Conservation (phyloP, 1,284 basidiomycete species). For the Sporisorium reilianum region DNA sequence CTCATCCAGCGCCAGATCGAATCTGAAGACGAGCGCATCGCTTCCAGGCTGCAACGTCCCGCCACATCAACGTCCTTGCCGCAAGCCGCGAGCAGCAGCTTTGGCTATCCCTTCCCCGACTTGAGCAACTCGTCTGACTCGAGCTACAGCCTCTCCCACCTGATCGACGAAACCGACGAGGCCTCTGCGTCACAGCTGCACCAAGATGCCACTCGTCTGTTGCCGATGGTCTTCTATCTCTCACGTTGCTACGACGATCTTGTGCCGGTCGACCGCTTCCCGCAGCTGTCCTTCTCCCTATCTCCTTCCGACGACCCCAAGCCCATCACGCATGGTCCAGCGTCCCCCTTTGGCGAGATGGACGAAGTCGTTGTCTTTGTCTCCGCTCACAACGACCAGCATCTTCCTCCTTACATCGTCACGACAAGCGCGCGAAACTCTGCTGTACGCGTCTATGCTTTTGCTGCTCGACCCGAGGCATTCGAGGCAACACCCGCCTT, state of each 20-base stretch:
- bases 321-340: conserved; percentile 47
- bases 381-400: conserved; percentile 7
- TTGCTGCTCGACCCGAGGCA: conserved; percentile 30
- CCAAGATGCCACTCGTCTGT: conserved; percentile 19
- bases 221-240: conserved; percentile 61
- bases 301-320: conserved; percentile 5
- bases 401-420: conserved; percentile 34
- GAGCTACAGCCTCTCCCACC: conserved; percentile 25
- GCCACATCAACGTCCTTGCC: conserved; percentile 1
- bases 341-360: conserved; percentile 43
- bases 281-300: conserved; percentile 27
- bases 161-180: conserved; percentile 26
- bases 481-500: conserved; percentile 37
- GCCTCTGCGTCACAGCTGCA: conserved; percentile 20
- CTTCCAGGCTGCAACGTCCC: conserved; percentile 17
- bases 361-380: conserved; percentile 53
- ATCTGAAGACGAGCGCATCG: conserved; percentile 45
- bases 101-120: conserved; percentile 38
- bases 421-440: conserved; percentile 30
- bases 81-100: neutral
- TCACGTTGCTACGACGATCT: conserved; percentile 58
- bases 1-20: conserved; percentile 56
- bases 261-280: conserved; percentile 48
- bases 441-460: conserved; percentile 51
- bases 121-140: conserved; percentile 25